These are phyloP conservation scores for Aspergillus sp. DNA, from an alignment of 2,329 filamentous ascomycete species.

Conservation along the genomic window DNA sequence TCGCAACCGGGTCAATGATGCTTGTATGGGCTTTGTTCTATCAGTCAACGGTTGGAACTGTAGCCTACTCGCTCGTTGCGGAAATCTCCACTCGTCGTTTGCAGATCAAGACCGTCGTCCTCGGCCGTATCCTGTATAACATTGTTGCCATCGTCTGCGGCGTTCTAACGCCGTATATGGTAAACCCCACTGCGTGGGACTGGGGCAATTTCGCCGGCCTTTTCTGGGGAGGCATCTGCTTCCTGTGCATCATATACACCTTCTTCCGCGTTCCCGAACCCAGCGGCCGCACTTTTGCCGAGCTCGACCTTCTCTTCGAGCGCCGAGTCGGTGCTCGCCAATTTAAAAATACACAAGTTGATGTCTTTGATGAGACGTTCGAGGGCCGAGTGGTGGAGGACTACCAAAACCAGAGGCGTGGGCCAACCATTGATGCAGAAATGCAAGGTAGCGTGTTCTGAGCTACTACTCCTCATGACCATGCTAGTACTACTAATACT, in stretches of 20 bases:
- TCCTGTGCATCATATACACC: slow-evolving; percentile 76
- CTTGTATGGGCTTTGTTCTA: slow-evolving; percentile 79
- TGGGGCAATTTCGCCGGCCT: slow-evolving; percentile 87
- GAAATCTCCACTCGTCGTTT: slow-evolving; percentile 80
- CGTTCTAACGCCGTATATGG: slow-evolving; percentile 87
- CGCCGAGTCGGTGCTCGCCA: slow-evolving; percentile 68
- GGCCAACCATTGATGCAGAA: slow-evolving; percentile 53
- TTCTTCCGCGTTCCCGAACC: slow-evolving; percentile 83
- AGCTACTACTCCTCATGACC: not conserved
- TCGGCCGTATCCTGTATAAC: slow-evolving; percentile 79
- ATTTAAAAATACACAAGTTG: slow-evolving; percentile 60
- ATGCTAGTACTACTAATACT: not conserved
- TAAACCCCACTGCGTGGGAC: slow-evolving; percentile 82
- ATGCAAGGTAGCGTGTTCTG: slow-evolving; percentile 33
- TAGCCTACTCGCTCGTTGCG: slow-evolving; percentile 84
- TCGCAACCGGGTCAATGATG: slow-evolving; percentile 85
- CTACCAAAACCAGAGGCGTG: slow-evolving; percentile 41
- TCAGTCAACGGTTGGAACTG: slow-evolving; percentile 83
- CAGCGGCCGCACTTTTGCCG: slow-evolving; percentile 75
- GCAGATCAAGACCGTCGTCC: slow-evolving; percentile 87
- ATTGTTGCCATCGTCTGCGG: slow-evolving; percentile 78
- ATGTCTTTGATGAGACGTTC: slow-evolving; percentile 52
- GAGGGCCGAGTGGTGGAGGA: slow-evolving; percentile 28
- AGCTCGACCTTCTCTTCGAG: slow-evolving; percentile 84
- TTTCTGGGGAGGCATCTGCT: slow-evolving; percentile 82